Conservation (phyloP, 192 early-diverging fungal genomes). For the Coemansia sp. region DNA sequence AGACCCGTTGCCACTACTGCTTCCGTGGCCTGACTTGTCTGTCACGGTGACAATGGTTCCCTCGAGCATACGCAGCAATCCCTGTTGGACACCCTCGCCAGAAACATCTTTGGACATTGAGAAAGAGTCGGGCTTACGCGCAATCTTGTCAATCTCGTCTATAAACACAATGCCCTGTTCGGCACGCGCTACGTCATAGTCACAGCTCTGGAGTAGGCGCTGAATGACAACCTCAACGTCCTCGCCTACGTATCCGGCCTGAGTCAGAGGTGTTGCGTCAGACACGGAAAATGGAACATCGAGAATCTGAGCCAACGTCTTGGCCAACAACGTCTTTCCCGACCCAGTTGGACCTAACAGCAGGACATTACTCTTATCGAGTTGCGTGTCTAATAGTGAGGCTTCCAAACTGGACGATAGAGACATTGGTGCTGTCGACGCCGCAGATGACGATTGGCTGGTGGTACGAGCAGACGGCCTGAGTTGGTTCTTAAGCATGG, state of each 20-base stretch:
- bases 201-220: constrained; percentile 82
- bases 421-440: not conserved
- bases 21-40: constrained; percentile 71
- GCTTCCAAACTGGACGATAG: not conserved
- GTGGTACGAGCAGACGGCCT: not conserved
- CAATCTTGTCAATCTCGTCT: constrained; percentile 93
- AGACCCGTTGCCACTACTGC: not conserved
- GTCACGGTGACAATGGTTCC: constrained; percentile 87
- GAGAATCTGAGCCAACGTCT: constrained; percentile 80
- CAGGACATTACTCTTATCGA: constrained; percentile 92
- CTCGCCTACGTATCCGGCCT: constrained; percentile 91
- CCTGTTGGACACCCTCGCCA: constrained; percentile 93
- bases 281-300: constrained; percentile 89
- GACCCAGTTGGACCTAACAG: constrained; percentile 86
- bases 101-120: constrained; percentile 83
- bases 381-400: constrained; percentile 53
- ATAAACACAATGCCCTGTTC: constrained; percentile 90
- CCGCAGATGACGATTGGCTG: not conserved
- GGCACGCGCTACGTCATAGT: constrained; percentile 84
- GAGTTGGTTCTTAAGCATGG: not conserved
- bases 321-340: constrained; percentile 81
- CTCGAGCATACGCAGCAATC: constrained; percentile 84
- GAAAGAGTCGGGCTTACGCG: constrained; percentile 72
- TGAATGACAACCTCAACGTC: constrained; percentile 89
- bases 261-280: constrained; percentile 91